Evolutionary conservation across 768 basidiomycete species (phyloP), one percentile per base, ranked within the genome.

Genomic region (Polyporus arcularius): DNA sequence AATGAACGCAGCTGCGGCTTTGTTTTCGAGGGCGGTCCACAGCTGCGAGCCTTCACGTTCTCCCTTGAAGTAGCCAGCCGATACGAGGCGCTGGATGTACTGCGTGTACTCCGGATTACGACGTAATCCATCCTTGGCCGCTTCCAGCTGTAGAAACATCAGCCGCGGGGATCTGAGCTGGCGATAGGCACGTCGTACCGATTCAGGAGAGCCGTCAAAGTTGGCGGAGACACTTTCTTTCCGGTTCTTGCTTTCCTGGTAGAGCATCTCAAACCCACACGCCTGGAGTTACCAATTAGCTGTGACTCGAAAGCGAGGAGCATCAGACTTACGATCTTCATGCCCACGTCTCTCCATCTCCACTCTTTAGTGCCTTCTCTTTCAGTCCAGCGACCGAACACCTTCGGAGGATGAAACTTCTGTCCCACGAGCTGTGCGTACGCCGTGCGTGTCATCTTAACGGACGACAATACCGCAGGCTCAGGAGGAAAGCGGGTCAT

Each of bases 261-360:
- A 98, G 42, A 97, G 81, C 82, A 98, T 99, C 77, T 99, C 97
- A 63, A 98, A 98, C 1, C 97, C 97, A 63, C 93, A 93, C 2
- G 94, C 88, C 89, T 96, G 68, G 8, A 47, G 52, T 26, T 10
- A 39, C 10, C 12, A 14, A 10, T 26, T 31, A 49, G 4, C 31
- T 18, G 30, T n/a, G 12, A 30, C n/a, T 52, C 12, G 8, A 30
- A 1, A n/a, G 42, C 1, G 31, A 12, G 41, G 4, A 14, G 12
- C 28, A 18, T 12, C 53, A 47, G 26, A 73, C 84, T 51, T 61
- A 92, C 94, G 54, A 98, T 87, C 78, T 98, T 98, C 87, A 98
- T 90, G 8, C 96, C 96, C 31, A 92, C 72, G 73, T 94, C 92
- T 58, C 84, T 80, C 87, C 92, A 87, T 65, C 87, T 82, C 85